A percentile compares a stretch with the other conserved stretches of the same genome.
phyloP scores from a whole-genome alignment of 164 flowering plant species.

The Macadamia tetraphylla region DNA sequence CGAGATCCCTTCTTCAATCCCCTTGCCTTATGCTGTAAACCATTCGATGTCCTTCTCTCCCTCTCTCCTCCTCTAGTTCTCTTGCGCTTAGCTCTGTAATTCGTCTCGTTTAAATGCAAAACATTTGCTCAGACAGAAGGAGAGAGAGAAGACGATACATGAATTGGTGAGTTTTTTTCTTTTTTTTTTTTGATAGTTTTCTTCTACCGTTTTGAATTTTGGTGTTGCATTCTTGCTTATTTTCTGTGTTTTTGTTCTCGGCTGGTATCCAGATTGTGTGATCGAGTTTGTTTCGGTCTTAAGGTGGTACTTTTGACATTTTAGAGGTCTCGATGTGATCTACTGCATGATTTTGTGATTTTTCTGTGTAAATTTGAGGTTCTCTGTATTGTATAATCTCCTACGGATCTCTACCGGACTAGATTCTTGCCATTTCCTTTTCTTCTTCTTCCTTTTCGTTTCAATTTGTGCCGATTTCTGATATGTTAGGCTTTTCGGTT shows the following conservation, averaged over 20 bases:
- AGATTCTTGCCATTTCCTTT: not conserved
- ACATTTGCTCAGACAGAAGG: not conserved
- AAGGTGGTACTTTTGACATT: not conserved
- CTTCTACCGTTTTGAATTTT: not conserved
- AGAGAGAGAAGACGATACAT: not conserved
- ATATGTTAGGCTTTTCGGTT: not conserved
- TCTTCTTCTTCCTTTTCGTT: not conserved
- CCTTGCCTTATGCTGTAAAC: constrained; percentile 77
- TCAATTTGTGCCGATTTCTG: not conserved
- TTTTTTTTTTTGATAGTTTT: not conserved
- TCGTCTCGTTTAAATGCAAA: constrained; percentile 12
- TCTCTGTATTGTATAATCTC: not conserved
- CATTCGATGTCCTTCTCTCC: constrained; percentile 28
- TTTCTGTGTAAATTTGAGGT: no score
- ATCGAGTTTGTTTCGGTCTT: constrained; percentile 12
- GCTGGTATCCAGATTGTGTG: constrained; percentile 4
- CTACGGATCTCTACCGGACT: not conserved
- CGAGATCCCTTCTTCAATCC: constrained; percentile 42
- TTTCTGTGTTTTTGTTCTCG: not conserved
- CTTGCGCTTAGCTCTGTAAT: not conserved
- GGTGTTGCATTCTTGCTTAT: not conserved
- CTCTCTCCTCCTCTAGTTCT: constrained; percentile 4
- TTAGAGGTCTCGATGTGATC: constrained; percentile 3
- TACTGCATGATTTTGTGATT: not conserved
- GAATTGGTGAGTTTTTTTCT: constrained; percentile 9